Evolutionary conservation across 345 rosid species (phyloP).

Genomic region (Geranium rotundifolium): DNA sequence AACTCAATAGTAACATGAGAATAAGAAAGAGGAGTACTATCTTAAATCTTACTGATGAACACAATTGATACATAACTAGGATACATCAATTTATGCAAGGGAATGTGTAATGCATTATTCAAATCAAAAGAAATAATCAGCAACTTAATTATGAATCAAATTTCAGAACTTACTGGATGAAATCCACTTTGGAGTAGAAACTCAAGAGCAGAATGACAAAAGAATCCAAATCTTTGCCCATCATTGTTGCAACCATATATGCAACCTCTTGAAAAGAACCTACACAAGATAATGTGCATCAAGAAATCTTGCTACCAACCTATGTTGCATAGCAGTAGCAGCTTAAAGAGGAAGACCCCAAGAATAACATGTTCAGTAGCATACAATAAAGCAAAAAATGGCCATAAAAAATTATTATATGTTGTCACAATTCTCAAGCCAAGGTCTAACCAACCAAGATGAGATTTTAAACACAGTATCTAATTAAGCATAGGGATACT

Average conservation of each 20-base stretch:
- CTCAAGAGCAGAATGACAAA: slow-evolving; percentile 94
- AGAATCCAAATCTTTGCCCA: slow-evolving; percentile 77
- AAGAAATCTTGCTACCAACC: slow-evolving; percentile 1
- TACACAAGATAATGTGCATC: slow-evolving; percentile 18
- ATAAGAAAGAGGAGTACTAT: too few species aligned
- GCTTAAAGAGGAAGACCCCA: too few species aligned
- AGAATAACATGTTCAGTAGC: background rate
- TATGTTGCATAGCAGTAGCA: background rate
- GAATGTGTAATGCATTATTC: background rate
- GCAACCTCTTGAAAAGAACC: slow-evolving; percentile 59
- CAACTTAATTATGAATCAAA: background rate
- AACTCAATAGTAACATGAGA: too few species aligned
- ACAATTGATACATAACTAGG: too few species aligned
- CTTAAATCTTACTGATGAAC: too few species aligned
- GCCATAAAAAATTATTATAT: too few species aligned
- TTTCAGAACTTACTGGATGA: slow-evolving; percentile 53
- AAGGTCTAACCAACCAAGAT: background rate
- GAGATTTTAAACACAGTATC: background rate
- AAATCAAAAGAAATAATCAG: background rate
- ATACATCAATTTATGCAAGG: too few species aligned
- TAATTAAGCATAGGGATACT: background rate
- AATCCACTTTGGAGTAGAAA: slow-evolving; percentile 76
- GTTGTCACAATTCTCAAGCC: too few species aligned
- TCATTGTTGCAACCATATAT: slow-evolving; percentile 73
- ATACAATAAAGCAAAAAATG: background rate